These are phyloP conservation scores for Ceratobasidium theobromae DNA, from an alignment of 1,284 basidiomycete species.

Conservation along the genomic window DNA sequence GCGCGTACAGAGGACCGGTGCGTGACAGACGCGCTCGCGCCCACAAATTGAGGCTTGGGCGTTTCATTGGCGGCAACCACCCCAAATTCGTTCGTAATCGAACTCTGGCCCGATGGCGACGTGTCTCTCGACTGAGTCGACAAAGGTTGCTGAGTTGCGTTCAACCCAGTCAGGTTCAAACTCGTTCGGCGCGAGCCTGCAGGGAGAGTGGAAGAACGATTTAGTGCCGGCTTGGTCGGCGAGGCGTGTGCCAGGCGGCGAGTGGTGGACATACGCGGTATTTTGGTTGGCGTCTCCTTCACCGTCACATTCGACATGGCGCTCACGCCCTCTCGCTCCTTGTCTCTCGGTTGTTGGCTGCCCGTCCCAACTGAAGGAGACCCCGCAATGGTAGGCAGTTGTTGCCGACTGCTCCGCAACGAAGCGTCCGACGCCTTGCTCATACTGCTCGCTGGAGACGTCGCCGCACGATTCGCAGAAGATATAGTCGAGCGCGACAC, in stretches of 20 bases:
- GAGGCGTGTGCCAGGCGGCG: constrained; percentile 53
- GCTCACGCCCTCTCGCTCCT: constrained; percentile 22
- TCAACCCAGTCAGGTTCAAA: constrained; percentile 47
- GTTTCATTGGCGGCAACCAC: constrained; percentile 54
- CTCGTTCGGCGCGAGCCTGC: constrained; percentile 58
- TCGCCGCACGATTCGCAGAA: constrained; percentile 40
- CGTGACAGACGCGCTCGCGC: constrained; percentile 4
- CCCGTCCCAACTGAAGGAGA: constrained; percentile 78
- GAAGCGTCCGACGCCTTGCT: constrained; percentile 79
- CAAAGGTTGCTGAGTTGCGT: constrained; percentile 43
- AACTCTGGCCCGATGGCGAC: constrained; percentile 56
- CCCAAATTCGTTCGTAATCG: constrained; percentile 72
- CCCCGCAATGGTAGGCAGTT: constrained; percentile 84
- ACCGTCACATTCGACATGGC: constrained; percentile 44
- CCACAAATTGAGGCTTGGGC: constrained; percentile 28
- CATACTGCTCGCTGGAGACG: constrained; percentile 49
- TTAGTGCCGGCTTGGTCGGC: constrained; percentile 62
- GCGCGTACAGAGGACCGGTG: constrained; percentile 55
- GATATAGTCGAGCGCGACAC: constrained; percentile 43
- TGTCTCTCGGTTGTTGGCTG: constrained; percentile 22
- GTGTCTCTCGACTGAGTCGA: constrained; percentile 57
- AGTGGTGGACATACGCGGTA: constrained; percentile 81
- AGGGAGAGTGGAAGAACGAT: constrained; percentile 46
- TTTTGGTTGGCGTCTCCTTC: constrained; percentile 82
- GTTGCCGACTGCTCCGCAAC: constrained; percentile 63